phyloP scores from a whole-genome alignment of 495 filamentous ascomycete genomes.

The Opeltia flavorubescens region DNA sequence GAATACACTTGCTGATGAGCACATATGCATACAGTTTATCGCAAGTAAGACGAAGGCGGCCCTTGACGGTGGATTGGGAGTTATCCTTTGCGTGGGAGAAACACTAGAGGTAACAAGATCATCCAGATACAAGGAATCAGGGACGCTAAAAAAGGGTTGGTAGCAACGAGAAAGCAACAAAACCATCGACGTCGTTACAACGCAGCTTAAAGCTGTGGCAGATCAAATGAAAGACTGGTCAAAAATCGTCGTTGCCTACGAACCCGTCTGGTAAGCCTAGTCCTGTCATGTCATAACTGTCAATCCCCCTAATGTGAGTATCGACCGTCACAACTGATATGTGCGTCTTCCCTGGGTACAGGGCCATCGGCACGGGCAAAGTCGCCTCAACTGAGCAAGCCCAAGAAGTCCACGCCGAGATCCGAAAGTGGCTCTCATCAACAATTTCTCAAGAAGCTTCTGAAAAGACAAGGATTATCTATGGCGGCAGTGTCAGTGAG shows the following conservation, averaged over 20 bases:
- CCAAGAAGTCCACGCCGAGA: slow-evolving; percentile 86
- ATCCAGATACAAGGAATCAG: not conserved
- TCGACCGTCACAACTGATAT: not conserved
- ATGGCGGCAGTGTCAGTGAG: slow-evolving; percentile 91
- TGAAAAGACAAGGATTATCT: slow-evolving; percentile 77
- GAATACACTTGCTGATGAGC: not conserved
- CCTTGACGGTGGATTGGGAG: slow-evolving; percentile 69
- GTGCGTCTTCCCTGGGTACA: slow-evolving; percentile 7
- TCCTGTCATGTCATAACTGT: not conserved
- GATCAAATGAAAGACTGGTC: slow-evolving; percentile 69
- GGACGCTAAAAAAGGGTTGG: slow-evolving; percentile 1
- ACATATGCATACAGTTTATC: slow-evolving; percentile 41
- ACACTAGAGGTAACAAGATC: slow-evolving; percentile 49
- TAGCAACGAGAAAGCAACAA: slow-evolving; percentile 71
- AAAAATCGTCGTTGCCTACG: slow-evolving; percentile 93
- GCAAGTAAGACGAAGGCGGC: slow-evolving; percentile 88
- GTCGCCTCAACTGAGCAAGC: slow-evolving; percentile 88
- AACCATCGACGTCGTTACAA: slow-evolving; percentile 83
- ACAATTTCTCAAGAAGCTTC: slow-evolving; percentile 56
- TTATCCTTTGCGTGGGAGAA: slow-evolving; percentile 96
- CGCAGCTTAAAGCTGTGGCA: slow-evolving; percentile 54
- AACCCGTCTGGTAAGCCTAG: slow-evolving; percentile 72
- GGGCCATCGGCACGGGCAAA: slow-evolving; percentile 94
- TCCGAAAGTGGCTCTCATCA: slow-evolving; percentile 74
- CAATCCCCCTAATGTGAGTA: not conserved